Conservation (phyloP, 108 stramenopile genomes). For the Mayamaea pseudoterrestris region DNA sequence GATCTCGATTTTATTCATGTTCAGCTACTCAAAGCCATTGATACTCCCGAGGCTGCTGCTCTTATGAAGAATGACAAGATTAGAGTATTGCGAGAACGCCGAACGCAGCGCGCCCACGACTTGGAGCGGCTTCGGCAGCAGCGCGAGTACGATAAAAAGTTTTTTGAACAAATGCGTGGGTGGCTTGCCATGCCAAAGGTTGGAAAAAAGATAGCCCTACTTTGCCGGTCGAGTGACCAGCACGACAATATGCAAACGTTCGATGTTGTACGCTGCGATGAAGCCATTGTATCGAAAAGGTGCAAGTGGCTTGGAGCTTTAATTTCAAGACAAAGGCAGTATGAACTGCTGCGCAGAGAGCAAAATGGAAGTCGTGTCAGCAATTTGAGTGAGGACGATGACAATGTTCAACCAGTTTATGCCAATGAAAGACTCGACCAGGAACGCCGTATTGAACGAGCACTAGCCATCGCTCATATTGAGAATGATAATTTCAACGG, state of each 20-base stretch:
- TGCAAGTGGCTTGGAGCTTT: conserved; percentile 55
- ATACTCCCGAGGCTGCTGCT: conserved; percentile 61
- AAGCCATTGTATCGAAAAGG: conserved; percentile 39
- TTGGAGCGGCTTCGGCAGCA: conserved; percentile 31
- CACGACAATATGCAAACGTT: too few species aligned
- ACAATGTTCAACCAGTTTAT: conserved; percentile 1
- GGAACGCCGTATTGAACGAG: neutral
- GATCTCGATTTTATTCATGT: conserved; percentile 72
- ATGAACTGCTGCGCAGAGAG: conserved; percentile 31
- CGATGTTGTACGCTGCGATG: conserved; percentile 53
- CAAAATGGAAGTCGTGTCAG: conserved; percentile 22
- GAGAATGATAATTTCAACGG: too few species aligned
- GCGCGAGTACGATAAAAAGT: conserved; percentile 54
- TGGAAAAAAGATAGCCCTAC: conserved; percentile 24
- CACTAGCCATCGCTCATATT: too few species aligned
- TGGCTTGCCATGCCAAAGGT: conserved; percentile 31
- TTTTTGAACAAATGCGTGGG: conserved; percentile 39
- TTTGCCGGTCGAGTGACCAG: conserved; percentile 64
- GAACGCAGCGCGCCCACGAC: conserved; percentile 20
- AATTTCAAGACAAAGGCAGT: conserved; percentile 17
- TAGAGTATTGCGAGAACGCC: conserved; percentile 30
- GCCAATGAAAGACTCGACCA: neutral
- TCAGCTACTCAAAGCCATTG: conserved; percentile 26
- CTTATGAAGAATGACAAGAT: conserved; percentile 83
- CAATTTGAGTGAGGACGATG: conserved; percentile 3